phyloP scores from a whole-genome alignment of 2,329 filamentous ascomycete genomes.

The Cadophora luteo-olivacea region DNA sequence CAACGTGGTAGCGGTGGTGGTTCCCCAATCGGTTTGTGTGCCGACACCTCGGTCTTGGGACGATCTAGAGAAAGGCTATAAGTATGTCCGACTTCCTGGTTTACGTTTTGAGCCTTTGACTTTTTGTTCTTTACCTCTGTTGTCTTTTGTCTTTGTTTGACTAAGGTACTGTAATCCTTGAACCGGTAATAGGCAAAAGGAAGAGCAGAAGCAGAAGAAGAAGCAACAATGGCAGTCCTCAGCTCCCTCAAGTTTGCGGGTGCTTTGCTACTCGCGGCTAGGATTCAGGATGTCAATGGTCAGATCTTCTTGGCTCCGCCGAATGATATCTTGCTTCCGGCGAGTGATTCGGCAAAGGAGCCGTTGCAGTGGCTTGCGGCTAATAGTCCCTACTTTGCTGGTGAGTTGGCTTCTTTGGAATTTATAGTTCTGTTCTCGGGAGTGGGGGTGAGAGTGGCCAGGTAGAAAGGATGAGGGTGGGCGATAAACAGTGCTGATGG shows the following conservation, averaged over 20 bases:
- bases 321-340: constrained; percentile 45
- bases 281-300: constrained; percentile 7
- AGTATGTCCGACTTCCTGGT: constrained; percentile 13
- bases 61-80: constrained; percentile 17
- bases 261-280: constrained; percentile 17
- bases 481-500: constrained; percentile 8
- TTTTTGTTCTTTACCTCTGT: constrained; percentile 7
- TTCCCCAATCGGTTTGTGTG: constrained; percentile 10
- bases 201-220: not conserved
- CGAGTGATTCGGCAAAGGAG: constrained; percentile 46
- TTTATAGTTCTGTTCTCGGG: not conserved
- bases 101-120: not conserved
- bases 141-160: constrained; percentile 8
- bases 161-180: not conserved
- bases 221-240: constrained; percentile 27
- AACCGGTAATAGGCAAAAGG: not conserved
- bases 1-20: constrained; percentile 8
- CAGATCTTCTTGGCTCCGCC: constrained; percentile 38
- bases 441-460: not conserved
- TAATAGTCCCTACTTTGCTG: constrained; percentile 60
- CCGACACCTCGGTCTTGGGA: constrained; percentile 12
- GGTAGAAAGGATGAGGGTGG: not conserved
- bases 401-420: constrained; percentile 43
- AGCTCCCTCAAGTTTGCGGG: constrained; percentile 22
- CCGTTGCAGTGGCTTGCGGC: constrained; percentile 57